These are phyloP conservation scores for Ophiostoma quercus DNA, from an alignment of 2,329 filamentous ascomycete species.

Conservation along the genomic window DNA sequence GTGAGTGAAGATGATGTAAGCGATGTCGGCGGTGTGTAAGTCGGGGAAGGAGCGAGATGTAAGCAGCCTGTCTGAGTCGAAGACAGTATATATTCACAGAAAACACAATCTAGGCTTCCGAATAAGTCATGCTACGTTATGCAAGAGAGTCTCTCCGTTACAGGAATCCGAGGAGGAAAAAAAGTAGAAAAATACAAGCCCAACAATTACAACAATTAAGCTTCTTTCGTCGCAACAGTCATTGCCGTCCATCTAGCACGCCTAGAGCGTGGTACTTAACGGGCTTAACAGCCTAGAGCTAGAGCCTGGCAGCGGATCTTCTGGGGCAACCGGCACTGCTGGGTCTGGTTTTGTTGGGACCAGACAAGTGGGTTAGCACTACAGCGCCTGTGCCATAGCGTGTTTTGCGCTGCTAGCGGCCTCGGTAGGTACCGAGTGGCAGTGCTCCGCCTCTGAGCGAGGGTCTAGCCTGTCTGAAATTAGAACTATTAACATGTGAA, in stretches of 20 bases:
- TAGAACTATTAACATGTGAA: background rate
- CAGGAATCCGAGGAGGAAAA: background rate
- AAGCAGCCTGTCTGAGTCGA: background rate
- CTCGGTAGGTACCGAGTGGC: background rate
- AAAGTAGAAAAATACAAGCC: background rate
- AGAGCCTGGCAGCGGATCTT: background rate
- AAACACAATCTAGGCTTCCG: constrained; percentile 7
- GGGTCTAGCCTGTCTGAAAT: background rate
- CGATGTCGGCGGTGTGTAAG: background rate
- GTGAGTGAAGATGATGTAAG: constrained; percentile 8
- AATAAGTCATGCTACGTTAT: background rate
- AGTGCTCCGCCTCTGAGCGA: background rate
- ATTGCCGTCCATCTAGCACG: background rate
- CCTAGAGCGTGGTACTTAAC: too few species aligned
- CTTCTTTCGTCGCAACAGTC: constrained; percentile 1
- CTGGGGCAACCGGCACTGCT: background rate
- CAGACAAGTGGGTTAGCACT: background rate
- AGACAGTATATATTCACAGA: background rate
- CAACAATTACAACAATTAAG: constrained; percentile 2
- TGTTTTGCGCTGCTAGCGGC: constrained; percentile 8
- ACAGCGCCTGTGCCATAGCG: background rate
- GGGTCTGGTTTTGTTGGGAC: background rate
- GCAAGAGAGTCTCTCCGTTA: background rate
- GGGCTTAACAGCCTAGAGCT: too few species aligned
- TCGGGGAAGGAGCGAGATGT: constrained; percentile 2